These are phyloP conservation scores for Yamadazyma trypodendri DNA, from an alignment of 1,139 yeast species.

Conservation along the genomic window DNA sequence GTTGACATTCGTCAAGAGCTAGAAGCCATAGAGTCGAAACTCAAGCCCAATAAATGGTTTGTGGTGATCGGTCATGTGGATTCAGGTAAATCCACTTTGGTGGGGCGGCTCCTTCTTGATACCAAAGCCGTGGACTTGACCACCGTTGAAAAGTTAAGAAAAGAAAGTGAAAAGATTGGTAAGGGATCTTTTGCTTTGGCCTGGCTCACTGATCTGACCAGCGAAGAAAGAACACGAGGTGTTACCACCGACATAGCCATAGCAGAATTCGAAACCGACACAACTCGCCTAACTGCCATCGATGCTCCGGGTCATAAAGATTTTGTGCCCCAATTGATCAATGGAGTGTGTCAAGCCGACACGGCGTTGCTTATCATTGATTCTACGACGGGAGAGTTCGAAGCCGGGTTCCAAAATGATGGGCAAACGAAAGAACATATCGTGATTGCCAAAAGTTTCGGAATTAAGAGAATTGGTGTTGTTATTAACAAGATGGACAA, in stretches of 20 bases:
- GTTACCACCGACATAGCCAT: slow-evolving; percentile 94
- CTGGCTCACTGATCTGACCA: slow-evolving; percentile 96
- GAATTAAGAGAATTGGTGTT: slow-evolving; percentile 71
- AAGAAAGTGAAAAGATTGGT: slow-evolving; percentile 80
- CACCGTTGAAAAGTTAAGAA: slow-evolving; percentile 70
- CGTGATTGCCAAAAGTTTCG: slow-evolving; percentile 75
- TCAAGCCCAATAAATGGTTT: slow-evolving; percentile 69
- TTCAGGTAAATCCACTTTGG: slow-evolving; percentile 93
- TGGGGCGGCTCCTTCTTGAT: slow-evolving; percentile 86
- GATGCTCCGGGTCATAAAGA: slow-evolving; percentile 82
- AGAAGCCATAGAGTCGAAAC: slow-evolving; percentile 26
- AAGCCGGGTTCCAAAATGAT: slow-evolving; percentile 78
- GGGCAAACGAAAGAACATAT: slow-evolving; percentile 98
- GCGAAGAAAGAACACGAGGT: slow-evolving; percentile 86
- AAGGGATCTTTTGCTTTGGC: slow-evolving; percentile 94
- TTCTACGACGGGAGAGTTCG: slow-evolving; percentile 80
- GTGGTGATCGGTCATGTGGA: slow-evolving; percentile 97
- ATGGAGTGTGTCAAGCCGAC: slow-evolving; percentile 59
- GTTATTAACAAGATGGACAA: slow-evolving; percentile 90
- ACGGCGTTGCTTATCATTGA: slow-evolving; percentile 75
- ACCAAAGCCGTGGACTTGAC: slow-evolving; percentile 77
- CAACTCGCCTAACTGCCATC: slow-evolving; percentile 73
- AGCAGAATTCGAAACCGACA: slow-evolving; percentile 70
- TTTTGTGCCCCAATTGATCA: slow-evolving; percentile 55
- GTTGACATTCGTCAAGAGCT: slow-evolving; percentile 43